Percentiles rank a stretch among this genome's conserved stretches.
Evolutionary conservation across 2,329 filamentous ascomycete species (phyloP).

Genomic region (Fusarium papillatum): DNA sequence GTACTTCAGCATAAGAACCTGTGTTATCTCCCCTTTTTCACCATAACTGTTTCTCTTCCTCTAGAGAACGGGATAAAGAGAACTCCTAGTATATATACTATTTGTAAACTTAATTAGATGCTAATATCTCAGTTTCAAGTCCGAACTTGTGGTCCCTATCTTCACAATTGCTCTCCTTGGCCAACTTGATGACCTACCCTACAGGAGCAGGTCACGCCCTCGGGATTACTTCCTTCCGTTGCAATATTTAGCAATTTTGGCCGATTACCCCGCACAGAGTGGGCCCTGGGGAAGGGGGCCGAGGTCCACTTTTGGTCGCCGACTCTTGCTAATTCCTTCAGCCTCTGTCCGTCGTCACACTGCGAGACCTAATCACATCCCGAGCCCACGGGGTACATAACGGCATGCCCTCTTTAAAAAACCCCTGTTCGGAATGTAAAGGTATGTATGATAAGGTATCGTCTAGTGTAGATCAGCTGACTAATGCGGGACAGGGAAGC

Average conservation of each 20-base stretch:
- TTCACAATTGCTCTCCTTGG: background rate
- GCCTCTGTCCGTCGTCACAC: background rate
- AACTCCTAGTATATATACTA: too few relatives aligned
- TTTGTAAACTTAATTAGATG: background rate
- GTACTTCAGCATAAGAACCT: too few relatives aligned
- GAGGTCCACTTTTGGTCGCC: conserved; percentile 6
- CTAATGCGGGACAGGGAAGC: conserved; percentile 27
- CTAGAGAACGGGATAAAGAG: too few relatives aligned
- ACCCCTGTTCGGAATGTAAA: conserved; percentile 38
- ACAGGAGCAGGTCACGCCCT: background rate
- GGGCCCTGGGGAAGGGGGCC: background rate
- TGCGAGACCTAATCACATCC: background rate
- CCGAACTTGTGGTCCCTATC: background rate
- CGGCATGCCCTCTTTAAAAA: conserved; percentile 30
- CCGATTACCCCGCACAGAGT: conserved; percentile 5
- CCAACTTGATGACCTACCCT: background rate
- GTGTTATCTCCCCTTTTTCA: too few relatives aligned
- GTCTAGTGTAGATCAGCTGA: accelerated
- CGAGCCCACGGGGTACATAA: background rate
- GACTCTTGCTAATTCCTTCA: conserved; percentile 8
- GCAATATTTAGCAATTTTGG: background rate
- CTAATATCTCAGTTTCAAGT: background rate
- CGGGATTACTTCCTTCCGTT: background rate
- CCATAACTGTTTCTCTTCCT: too few relatives aligned
- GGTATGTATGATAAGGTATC: background rate